Evolutionary conservation across 2,329 filamentous ascomycete species (phyloP), one percentile per base, ranked within the genome.

Genomic region (Biscogniauxia marginata): DNA sequence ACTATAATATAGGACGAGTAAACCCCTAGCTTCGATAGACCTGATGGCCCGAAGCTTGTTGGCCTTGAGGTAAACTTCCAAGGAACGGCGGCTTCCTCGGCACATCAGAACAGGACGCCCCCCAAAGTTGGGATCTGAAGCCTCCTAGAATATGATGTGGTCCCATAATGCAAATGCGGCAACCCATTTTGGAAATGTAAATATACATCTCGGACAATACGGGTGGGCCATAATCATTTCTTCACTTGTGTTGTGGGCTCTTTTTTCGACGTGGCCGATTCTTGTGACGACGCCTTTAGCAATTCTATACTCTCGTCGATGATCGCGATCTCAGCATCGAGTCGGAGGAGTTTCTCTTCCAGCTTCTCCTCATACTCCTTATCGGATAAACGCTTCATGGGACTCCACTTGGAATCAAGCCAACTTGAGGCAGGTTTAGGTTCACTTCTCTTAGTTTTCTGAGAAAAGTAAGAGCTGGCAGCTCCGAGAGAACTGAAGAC

Each of bases 251-350:
- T 46, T 11, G 21, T 56, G 19, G 45, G 34, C 18, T 56, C 53
- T 34, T 49, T 52, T 24, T 21, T 50, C 18, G 49, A 11, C 39
- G 55, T 51, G 18, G 50, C 11, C 22, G 59, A 43, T 46, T 47
- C 25, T 19, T 56, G 43, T 21, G 45, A 54, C 23, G 59, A 59
- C 34, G 57, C 63, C 55, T 65, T 72, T n/a, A 77, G 60, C 24
- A 70, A 69, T 2, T 71, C 82, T 61, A 95, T 89, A 67, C 83
- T 86, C 49, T 95, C 90, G 65, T 95, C 89, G n/a, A 93, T 75
- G 18, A 95, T 70, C 1, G 90, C 84, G 66, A 95, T 89, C 63
- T 93, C 88, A 3, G 85, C 89, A 62, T 95, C 86, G 4, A 93
- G 74, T 56, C 79, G 80, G 30, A 93, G 74, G 18, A 93, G 71